Evolutionary conservation across 148 eudicot species (phyloP).

Genomic region (Drosera capensis): DNA sequence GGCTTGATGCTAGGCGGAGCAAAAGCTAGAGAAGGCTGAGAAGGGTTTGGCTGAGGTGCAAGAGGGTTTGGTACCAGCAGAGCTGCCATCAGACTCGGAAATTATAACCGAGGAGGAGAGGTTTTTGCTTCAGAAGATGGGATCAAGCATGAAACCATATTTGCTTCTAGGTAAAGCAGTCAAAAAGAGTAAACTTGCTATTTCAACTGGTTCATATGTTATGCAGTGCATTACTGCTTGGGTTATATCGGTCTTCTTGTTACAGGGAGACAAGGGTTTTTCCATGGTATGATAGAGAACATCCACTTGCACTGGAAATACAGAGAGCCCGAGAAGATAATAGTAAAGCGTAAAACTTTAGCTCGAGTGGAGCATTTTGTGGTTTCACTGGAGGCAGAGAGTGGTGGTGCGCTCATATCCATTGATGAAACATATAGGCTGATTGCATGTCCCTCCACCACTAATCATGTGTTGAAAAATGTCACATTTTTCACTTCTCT

Average conservation of each 20-base stretch:
- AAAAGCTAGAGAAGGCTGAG: constrained; percentile 65
- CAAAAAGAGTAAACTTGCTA: too few relatives aligned
- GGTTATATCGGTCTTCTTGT: constrained; percentile 1
- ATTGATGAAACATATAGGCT: constrained; percentile 77
- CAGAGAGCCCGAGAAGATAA: constrained; percentile 71
- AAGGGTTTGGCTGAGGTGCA: constrained; percentile 64
- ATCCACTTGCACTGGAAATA: constrained; percentile 90
- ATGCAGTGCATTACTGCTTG: neutral
- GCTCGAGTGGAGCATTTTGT: constrained; percentile 74
- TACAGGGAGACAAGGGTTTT: constrained; percentile 67
- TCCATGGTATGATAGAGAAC: constrained; percentile 74
- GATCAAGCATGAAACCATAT: constrained; percentile 91
- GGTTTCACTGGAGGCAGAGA: constrained; percentile 70
- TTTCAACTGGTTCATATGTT: neutral
- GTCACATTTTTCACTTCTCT: too few relatives aligned
- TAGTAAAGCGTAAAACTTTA: constrained; percentile 48
- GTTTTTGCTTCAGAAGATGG: constrained; percentile 71
- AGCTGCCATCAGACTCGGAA: constrained; percentile 82
- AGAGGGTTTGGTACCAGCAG: constrained; percentile 45
- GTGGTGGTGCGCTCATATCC: constrained; percentile 69
- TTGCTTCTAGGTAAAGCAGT: constrained; percentile 70
- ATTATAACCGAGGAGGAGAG: constrained; percentile 79
- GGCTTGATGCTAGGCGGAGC: constrained; percentile 57
- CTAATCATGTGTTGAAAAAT: too few relatives aligned
- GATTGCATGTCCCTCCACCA: too few relatives aligned